phyloP scores from a whole-genome alignment of 2,329 filamentous ascomycete species.

The Penicillium italicum region DNA sequence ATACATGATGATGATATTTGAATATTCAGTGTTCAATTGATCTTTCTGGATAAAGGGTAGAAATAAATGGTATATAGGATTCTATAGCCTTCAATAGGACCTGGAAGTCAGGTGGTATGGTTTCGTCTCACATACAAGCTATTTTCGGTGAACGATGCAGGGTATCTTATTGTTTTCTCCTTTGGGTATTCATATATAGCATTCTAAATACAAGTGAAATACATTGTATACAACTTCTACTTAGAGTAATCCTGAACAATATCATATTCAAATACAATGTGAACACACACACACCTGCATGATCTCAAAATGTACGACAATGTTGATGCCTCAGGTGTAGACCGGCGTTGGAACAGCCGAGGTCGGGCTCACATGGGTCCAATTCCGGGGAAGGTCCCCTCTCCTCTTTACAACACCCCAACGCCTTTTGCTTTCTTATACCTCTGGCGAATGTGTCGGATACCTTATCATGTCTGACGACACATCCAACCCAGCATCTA shows the following conservation, averaged over 20 bases:
- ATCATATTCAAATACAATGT: not conserved
- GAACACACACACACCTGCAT: not conserved
- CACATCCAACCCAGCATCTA: constrained; percentile 33
- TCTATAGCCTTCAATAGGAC: not conserved
- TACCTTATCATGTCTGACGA: constrained; percentile 32
- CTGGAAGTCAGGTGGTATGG: not conserved
- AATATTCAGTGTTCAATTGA: not conserved
- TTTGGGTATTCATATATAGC: not conserved
- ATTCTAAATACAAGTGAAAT: not conserved
- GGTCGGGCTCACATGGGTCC: constrained; percentile 27
- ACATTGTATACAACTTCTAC: not conserved
- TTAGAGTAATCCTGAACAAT: not conserved
- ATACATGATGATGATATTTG: not conserved
- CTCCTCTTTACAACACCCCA: constrained; percentile 1
- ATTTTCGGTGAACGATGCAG: not conserved
- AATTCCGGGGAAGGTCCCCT: constrained; percentile 23
- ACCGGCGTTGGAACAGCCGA: constrained; percentile 23
- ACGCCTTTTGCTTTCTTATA: not conserved
- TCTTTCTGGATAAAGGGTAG: too few relatives aligned
- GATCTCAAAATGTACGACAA: not conserved
- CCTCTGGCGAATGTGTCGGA: not conserved
- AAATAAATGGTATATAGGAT: not conserved
- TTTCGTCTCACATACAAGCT: constrained; percentile 1
- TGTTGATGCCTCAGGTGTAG: constrained; percentile 2
- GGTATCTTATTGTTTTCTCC: not conserved